Base-by-base conservation (phyloP, 2,329 filamentous ascomycete genomes). In the Pestalotiopsis fici region DNA sequence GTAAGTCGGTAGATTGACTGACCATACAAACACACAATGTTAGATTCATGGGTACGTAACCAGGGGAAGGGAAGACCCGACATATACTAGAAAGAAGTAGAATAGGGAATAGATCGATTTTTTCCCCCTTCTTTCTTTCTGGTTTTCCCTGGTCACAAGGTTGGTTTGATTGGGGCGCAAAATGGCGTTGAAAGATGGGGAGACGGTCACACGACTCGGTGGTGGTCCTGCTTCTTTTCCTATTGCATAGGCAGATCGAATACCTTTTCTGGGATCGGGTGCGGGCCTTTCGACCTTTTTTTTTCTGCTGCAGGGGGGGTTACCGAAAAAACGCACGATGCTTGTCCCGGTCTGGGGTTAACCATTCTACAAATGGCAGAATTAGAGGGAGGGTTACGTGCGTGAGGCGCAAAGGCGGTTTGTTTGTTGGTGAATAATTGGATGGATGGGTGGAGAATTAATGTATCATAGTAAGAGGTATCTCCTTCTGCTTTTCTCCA, bases 161-260 rank as follows among this genome's bases (percentile, higher is more conserved):
- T 50, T 18, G 21, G 21, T 21, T 18, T 50, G 43, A 21, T 18
- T 21, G 18, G 43, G 43, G 43, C 6, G n/a, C n/a, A 18, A 50
- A 11, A 60, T 60, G 57, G 25, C 27, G 31, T 35, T 31, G 27
- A 27, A 60, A 27, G 55, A 57, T 60, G 57, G 57, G 57, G 57
- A 60, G 57, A 60, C 57, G 18, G 57, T 60, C 57, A 60, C 57
- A 60, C 57, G 57, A 60, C 57, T 23, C 27, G 43, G 15, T 11
- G 43, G 4, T n/a, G n/a, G 43, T 50, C 3, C 15, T n/a, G n/a
- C 43, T 50, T 7, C 43, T 50, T 50, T n/a, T 50, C 21, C 43
- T 50, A 18, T 31, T 57, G 55, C 57, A 60, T 60, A 60, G 57
- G 28, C 25, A 27, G 57, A 60, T 60, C 57, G 15, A 5, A 60